Percentiles rank a stretch among this genome's conserved stretches.
Evolutionary conservation across 148 eudicot genomes (phyloP).

Genomic region (Persicaria maculosa): DNA sequence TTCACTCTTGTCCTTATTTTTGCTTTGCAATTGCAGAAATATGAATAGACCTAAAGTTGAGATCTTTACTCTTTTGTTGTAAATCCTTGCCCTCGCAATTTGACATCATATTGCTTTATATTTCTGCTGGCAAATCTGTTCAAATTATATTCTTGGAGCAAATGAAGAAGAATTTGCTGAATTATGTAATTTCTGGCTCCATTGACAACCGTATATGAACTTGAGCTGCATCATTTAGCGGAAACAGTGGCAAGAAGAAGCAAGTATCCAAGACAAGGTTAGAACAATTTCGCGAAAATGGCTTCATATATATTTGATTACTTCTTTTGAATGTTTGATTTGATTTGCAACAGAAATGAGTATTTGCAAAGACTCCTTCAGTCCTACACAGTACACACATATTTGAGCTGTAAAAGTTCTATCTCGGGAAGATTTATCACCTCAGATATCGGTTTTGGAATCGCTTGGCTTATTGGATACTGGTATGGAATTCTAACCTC

Average conservation of each 20-base stretch:
- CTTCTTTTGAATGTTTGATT: background rate
- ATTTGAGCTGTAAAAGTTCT: too few species aligned
- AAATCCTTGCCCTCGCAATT: background rate
- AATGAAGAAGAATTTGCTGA: background rate
- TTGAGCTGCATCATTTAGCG: background rate
- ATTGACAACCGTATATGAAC: background rate
- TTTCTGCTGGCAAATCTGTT: background rate
- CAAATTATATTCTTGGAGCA: background rate
- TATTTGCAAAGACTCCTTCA: background rate
- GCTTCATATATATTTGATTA: too few species aligned
- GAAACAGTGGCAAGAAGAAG: background rate
- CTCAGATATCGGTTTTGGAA: background rate
- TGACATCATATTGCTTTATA: background rate
- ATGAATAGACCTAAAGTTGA: conserved; percentile 21
- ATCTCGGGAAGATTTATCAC: background rate
- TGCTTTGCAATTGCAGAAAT: conserved; percentile 18
- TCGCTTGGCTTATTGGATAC: too few species aligned
- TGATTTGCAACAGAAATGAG: background rate
- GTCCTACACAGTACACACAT: background rate
- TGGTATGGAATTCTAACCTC: background rate
- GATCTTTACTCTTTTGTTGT: background rate
- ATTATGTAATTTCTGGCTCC: background rate
- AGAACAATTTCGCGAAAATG: background rate
- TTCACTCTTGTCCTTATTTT: conserved; percentile 12
- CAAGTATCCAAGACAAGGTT: background rate